A percentile compares a stretch with the other conserved stretches of the same genome.
These are phyloP conservation scores for Trametes punicea DNA, from an alignment of 768 basidiomycete species.

Conservation along the genomic window DNA sequence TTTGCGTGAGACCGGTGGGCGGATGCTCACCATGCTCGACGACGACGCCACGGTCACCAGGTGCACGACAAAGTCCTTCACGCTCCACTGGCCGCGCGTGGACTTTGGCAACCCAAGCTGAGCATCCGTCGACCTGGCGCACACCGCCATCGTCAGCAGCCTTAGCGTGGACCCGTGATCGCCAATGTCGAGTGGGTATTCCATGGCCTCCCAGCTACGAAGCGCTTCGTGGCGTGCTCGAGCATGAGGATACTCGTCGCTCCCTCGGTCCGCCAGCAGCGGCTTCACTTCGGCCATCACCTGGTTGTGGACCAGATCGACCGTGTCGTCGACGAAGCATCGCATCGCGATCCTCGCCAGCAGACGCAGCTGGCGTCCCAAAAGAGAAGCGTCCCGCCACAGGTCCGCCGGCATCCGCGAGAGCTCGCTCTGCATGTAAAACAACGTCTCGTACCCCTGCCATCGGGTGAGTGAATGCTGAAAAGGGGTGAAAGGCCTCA, in stretches of 20 bases:
- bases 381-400: neutral
- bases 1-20: neutral
- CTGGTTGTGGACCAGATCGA: neutral
- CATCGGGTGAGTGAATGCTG: neutral
- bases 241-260: neutral
- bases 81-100: neutral
- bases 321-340: neutral
- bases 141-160: neutral
- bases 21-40: neutral
- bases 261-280: neutral
- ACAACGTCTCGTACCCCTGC: neutral
- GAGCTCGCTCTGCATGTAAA: neutral
- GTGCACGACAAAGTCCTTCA: neutral
- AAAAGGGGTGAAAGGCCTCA: neutral
- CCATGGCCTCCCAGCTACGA: neutral
- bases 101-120: neutral
- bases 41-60: neutral
- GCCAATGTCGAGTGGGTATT: neutral
- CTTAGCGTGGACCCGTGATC: neutral
- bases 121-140: neutral
- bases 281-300: neutral
- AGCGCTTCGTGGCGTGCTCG: neutral
- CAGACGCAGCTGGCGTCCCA: neutral
- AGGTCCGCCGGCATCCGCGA: neutral
- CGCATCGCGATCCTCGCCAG: neutral